Evolutionary conservation across 2,329 filamentous ascomycete genomes (phyloP), one percentile per base, ranked within the genome.

Genomic region (Colletotrichum magnum): DNA sequence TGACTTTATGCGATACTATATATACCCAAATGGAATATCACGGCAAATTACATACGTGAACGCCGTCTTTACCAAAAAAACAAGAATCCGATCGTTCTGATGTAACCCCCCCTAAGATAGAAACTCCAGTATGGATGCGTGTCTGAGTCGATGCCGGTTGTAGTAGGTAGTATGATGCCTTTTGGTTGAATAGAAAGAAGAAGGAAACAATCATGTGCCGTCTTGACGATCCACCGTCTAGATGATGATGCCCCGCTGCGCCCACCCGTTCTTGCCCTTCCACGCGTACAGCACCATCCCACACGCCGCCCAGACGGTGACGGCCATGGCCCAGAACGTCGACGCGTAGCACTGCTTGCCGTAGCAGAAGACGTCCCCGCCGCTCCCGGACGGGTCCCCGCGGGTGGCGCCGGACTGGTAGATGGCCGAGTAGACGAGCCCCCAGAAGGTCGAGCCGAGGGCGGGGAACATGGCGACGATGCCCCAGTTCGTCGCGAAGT

Each of bases 401-500:
- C 16, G 81, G 80, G 81, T 81, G 0, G 91, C 90, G 1, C 88
- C 92, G 51, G 85, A 86, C 79, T 96, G 91, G 75, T 97, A 97
- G 2, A 94, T 90, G 0, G 86, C 88, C 6, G 93, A 94, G 79
- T 98, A 99, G n/a, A 98, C 84, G 0, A 96, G 80, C 0, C 95
- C 94, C 94, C 95, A 99, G 39, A 97, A 87, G 0, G 94, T 94
- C 0, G 95, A 94, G 0, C 95, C 96, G 0, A 93, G 82, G 0
- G 96, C 96, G 3, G 96, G 96, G 65, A 95, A 91, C 85, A 97
- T 96, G 50, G 95, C 94, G 7, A 98, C 90, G 70, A 98, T 95
- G 10, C 96, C 96, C 90, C 95, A 99, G 75, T 99, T 98, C 0
- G 96, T 99, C 67, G 94, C 96, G 78, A 99, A 98, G 79, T 98